Base-by-base conservation (phyloP, 805 yeast genomes). In the Wickerhamiella vanderwaltii region DNA sequence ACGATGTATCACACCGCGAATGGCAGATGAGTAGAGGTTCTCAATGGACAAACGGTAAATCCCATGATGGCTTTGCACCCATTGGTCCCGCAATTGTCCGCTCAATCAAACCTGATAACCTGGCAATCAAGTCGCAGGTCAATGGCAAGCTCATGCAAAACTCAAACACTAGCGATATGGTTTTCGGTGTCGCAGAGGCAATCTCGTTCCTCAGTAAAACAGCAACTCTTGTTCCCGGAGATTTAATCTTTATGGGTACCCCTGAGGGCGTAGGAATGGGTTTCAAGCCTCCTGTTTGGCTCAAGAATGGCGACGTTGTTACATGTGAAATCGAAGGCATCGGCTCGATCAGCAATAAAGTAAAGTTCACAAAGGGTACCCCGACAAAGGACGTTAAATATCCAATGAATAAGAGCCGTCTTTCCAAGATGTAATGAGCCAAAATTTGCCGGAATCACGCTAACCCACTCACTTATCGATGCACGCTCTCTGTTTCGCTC, bases 1-100 rank as follows among this genome's bases (percentile, higher is more conserved):
- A 73, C 53, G 79, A 73, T 51, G 70, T 73, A 7, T 69, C 75
- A 9, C 74, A 71, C 49, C 60, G 78, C 43, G 65, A 65, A n/a
- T 72, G 77, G 77, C 77, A 73, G 51, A 59, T 64, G 36, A 62
- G 66, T 38, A 59, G 67, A 28, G 74, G 75, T 3, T 62, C 73
- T 15, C 78, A 73, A 48, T 73, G 72, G 64, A 57, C 65, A 29
- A 55, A 66, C 9, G 72, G 74, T 9, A 73, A 73, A 56, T 65
- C 66, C 66, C 71, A 67, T 48, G 78, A 73, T 44, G 67, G 67
- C 3, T 72, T 69, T 67, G 74, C 76, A 1, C 78, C 78, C 17
- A 52, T 72, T 41, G 78, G 77, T 2, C 78, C 78, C 4, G 69
- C 67, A 6, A 60, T 73, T 35, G 72, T 69, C 3, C 57, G 69